Evolutionary conservation across 1,139 yeast genomes (phyloP).

Genomic region (Scheffersomyces insectosa): DNA sequence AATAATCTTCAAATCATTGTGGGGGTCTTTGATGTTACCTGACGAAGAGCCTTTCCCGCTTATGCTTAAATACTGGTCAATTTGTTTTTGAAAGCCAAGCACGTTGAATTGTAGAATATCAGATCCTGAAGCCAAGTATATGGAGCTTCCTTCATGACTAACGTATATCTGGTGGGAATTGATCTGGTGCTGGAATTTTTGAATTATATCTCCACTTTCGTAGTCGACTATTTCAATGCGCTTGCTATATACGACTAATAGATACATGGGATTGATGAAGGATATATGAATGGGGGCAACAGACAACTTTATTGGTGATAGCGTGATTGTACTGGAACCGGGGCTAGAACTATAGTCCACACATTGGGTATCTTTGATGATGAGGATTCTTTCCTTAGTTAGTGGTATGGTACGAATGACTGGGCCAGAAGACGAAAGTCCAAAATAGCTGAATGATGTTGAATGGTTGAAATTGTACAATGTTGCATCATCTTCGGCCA

Average conservation of each 20-base stretch:
- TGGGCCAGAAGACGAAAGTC: conserved; percentile 20
- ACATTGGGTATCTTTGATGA: conserved; percentile 19
- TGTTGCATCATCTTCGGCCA: conserved; percentile 14
- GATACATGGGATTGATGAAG: conserved; percentile 46
- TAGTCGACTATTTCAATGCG: conserved; percentile 48
- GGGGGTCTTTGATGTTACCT: conserved; percentile 25
- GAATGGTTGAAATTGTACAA: conserved; percentile 15
- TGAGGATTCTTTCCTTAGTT: conserved; percentile 15
- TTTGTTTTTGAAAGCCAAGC: conserved; percentile 37
- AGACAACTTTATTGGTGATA: conserved; percentile 26
- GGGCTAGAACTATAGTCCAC: neutral
- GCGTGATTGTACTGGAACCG: conserved; percentile 15
- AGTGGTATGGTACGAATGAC: conserved; percentile 21
- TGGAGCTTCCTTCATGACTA: conserved; percentile 13
- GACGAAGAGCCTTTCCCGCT: conserved; percentile 21
- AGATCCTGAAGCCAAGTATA: conserved; percentile 28
- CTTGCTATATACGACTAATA: conserved; percentile 40
- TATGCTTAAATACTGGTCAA: conserved; percentile 37
- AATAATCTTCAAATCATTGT: conserved; percentile 29
- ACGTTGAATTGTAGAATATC: conserved; percentile 35
- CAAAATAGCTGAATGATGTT: conserved; percentile 24
- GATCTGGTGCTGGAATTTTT: conserved; percentile 36
- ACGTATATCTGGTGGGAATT: conserved; percentile 24
- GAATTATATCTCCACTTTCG: conserved; percentile 45
- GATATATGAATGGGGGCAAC: conserved; percentile 32